A percentile compares a stretch with the other conserved stretches of the same genome.
Conservation (phyloP, 176 grass and related monocot species). For the Rhipidocladum racemiflorum region DNA sequence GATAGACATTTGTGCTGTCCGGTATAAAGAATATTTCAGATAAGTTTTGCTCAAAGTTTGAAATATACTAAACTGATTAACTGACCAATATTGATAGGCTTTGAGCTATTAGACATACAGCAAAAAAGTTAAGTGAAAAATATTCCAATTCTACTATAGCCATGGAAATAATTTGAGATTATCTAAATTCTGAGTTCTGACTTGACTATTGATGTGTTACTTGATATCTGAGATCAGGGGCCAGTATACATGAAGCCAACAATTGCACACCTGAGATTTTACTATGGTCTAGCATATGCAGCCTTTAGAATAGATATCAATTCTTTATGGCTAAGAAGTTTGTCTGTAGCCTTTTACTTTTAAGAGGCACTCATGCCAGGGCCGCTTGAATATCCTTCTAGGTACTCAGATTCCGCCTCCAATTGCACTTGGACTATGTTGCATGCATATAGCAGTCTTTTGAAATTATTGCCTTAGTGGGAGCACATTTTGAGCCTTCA, state of each 20-base stretch:
- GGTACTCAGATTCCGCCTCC: neutral
- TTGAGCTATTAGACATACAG: too few relatives aligned
- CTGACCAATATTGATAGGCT: neutral
- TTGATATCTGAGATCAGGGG: neutral
- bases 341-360: neutral
- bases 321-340: neutral
- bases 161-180: neutral
- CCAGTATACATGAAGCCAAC: neutral
- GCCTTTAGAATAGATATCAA: neutral
- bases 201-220: neutral
- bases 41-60: neutral
- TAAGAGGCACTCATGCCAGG: neutral
- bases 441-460: neutral
- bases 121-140: too few relatives aligned
- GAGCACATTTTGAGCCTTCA: constrained; percentile 6
- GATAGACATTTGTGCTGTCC: neutral
- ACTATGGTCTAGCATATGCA: neutral
- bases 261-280: neutral
- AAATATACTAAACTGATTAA: neutral
- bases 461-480: neutral
- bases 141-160: neutral
- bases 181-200: neutral
- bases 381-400: neutral
- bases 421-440: neutral
- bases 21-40: neutral